phyloP scores from a whole-genome alignment of 352 stramenopile genomes.

The Globisporangium nodosum region DNA sequence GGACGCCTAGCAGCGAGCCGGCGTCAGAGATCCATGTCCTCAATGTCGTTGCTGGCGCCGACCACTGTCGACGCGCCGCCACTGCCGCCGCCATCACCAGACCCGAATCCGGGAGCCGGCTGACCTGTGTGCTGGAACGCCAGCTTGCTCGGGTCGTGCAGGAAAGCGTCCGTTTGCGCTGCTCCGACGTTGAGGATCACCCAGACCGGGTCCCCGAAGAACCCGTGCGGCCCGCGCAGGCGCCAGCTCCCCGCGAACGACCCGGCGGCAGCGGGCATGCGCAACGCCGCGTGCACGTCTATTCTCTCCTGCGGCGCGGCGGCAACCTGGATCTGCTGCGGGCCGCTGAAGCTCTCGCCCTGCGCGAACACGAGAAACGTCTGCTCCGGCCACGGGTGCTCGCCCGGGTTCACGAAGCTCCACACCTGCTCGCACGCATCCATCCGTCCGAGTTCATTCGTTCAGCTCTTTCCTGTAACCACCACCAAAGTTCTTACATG shows the following conservation, averaged over 20 bases:
- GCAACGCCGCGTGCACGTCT: constrained; percentile 53
- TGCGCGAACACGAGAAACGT: constrained; percentile 65
- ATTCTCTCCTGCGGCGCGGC: constrained; percentile 40
- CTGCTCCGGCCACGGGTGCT: constrained; percentile 43
- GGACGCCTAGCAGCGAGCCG: background rate
- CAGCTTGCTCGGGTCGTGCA: constrained; percentile 14
- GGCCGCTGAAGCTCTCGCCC: constrained; percentile 54
- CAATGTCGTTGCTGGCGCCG: constrained; percentile 11
- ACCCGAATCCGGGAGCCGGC: background rate
- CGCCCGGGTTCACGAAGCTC: constrained; percentile 71
- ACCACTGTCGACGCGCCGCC: constrained; percentile 5
- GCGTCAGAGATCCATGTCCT: constrained; percentile 16
- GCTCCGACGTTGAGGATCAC: constrained; percentile 59
- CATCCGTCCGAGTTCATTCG: background rate
- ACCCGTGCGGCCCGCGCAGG: constrained; percentile 48
- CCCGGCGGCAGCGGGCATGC: constrained; percentile 47
- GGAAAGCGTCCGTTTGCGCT: constrained; percentile 17
- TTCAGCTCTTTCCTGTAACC: no score
- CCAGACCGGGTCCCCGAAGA: constrained; percentile 79
- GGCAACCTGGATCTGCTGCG: constrained; percentile 45
- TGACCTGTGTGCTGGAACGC: constrained; percentile 6
- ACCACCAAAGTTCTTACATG: no score
- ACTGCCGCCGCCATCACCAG: background rate
- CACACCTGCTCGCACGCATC: constrained; percentile 33
- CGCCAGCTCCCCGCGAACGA: constrained; percentile 76